These are phyloP conservation scores for Boletus rufocinnamomeus DNA, from an alignment of 768 basidiomycete genomes.

Conservation along the genomic window DNA sequence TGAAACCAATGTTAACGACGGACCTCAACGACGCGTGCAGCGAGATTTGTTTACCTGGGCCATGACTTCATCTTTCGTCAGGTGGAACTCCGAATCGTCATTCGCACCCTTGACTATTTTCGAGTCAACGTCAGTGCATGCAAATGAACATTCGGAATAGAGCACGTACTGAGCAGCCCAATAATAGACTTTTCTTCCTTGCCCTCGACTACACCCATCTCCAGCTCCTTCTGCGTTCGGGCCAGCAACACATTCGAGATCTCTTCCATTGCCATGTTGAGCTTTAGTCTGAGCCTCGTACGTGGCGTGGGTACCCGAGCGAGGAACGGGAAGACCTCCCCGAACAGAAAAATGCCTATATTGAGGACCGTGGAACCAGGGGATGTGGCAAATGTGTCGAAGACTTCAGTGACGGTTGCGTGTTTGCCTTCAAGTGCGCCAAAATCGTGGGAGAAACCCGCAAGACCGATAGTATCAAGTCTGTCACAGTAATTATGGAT, in stretches of 20 bases:
- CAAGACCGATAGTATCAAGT: background rate
- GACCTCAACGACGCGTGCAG: background rate
- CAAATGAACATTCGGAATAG: constrained; percentile 19
- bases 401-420: constrained; percentile 42
- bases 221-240: constrained; percentile 36
- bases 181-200: constrained; percentile 31
- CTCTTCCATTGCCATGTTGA: constrained; percentile 37
- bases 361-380: constrained; percentile 26
- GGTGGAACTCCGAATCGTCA: constrained; percentile 22
- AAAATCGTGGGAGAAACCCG: constrained; percentile 44
- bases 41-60: constrained; percentile 19
- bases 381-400: constrained; percentile 38
- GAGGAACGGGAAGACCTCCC: constrained; percentile 40
- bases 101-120: constrained; percentile 39
- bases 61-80: constrained; percentile 34
- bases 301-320: constrained; percentile 38
- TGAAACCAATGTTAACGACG: background rate
- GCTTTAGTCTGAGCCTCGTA: constrained; percentile 30
- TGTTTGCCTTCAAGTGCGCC: constrained; percentile 50
- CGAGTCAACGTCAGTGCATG: background rate
- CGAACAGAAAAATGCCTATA: constrained; percentile 38
- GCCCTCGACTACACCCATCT: constrained; percentile 18
- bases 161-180: constrained; percentile 23
- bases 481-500: background rate
- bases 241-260: constrained; percentile 44